Evolutionary conservation across 2,329 filamentous ascomycete species (phyloP).

Genomic region (Raffaelea arxii): DNA sequence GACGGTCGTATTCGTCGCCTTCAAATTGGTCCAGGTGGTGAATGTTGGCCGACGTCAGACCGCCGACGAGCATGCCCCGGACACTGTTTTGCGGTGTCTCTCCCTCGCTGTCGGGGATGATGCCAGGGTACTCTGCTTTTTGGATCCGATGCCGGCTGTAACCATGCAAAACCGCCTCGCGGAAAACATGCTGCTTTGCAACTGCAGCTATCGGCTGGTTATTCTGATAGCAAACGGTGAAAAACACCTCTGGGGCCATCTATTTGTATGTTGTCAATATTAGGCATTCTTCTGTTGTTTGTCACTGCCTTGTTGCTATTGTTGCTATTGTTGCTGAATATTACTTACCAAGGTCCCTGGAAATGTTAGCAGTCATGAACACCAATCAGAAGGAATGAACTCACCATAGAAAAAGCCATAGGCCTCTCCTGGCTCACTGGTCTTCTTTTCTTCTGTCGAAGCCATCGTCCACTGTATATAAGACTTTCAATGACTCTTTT

Average conservation of each 20-base stretch:
- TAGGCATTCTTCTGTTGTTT: no score
- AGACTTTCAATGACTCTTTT: no score
- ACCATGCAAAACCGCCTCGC: slow-evolving; percentile 64
- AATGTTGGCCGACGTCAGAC: slow-evolving; percentile 69
- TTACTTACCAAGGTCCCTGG: slow-evolving; percentile 28
- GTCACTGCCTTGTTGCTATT: no score
- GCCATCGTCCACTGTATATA: no score
- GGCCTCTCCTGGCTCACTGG: slow-evolving; percentile 2
- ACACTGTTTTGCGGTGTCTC: slow-evolving; percentile 45
- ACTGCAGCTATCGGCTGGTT: slow-evolving; percentile 36
- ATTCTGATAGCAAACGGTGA: slow-evolving; percentile 67
- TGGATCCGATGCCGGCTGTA: slow-evolving; percentile 63
- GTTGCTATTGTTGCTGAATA: background rate
- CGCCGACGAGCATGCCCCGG: slow-evolving; percentile 63
- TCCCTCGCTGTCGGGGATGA: slow-evolving; percentile 42
- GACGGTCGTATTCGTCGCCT: slow-evolving; percentile 59
- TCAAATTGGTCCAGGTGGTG: slow-evolving; percentile 73
- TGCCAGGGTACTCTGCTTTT: slow-evolving; percentile 69
- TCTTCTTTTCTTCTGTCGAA: no score
- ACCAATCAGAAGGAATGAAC: slow-evolving; percentile 3
- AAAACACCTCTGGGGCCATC: slow-evolving; percentile 83
- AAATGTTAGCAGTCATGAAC: background rate
- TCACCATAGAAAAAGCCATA: slow-evolving; percentile 49
- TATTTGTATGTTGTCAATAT: slow-evolving; percentile 11
- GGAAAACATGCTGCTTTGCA: slow-evolving; percentile 49